Conservation (phyloP, 2,329 filamentous ascomycete genomes). For the Tolypocladium pustulatum region DNA sequence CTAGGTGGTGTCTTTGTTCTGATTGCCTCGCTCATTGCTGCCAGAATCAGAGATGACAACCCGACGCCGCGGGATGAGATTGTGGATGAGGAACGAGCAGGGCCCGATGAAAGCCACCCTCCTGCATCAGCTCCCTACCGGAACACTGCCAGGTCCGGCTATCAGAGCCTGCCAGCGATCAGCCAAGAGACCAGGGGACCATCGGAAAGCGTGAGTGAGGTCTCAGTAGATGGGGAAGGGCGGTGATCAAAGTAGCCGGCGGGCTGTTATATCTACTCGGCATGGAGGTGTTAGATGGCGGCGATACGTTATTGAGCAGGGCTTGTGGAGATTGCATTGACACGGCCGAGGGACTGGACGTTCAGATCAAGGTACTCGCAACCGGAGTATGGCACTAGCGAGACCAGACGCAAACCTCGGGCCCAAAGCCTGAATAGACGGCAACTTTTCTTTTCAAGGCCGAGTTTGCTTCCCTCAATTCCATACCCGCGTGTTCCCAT, state of each 20-base stretch:
- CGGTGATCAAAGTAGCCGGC: not conserved
- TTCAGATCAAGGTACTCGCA: not conserved
- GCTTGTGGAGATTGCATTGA: not conserved
- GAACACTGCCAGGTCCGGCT: not conserved
- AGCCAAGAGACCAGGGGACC: not conserved
- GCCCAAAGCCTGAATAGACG: not conserved
- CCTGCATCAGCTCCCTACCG: not conserved
- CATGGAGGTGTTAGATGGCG: not conserved
- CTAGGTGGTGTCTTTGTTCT: constrained; percentile 74
- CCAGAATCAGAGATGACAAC: constrained; percentile 53
- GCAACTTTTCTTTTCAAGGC: not conserved
- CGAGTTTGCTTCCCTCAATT: not conserved
- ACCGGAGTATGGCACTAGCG: not conserved
- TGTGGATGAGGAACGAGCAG: constrained; percentile 31
- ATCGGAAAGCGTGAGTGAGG: not conserved
- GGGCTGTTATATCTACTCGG: not conserved
- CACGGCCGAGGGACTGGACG: not conserved
- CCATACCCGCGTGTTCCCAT: not conserved
- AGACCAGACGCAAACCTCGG: not conserved
- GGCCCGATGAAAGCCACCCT: not conserved
- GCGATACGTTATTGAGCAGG: not conserved
- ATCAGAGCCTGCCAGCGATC: not conserved
- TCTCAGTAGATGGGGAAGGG: not conserved
- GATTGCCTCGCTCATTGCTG: constrained; percentile 63
- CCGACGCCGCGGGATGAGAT: constrained; percentile 26